Conservation (phyloP, 2,329 filamentous ascomycete species). For the Xylariaceae sp. region DNA sequence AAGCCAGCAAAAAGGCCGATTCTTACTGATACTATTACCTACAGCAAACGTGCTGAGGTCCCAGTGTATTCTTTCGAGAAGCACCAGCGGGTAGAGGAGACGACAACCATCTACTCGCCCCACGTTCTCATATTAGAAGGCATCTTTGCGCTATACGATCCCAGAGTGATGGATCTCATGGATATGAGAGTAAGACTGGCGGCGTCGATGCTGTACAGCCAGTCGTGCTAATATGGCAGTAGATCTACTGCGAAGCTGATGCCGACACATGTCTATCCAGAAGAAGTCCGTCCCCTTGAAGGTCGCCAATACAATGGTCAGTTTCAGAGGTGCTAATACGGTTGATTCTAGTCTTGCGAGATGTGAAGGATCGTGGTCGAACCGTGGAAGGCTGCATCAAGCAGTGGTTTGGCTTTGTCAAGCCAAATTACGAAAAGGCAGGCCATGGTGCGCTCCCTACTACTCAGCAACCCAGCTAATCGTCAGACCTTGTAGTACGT, state of each 20-base stretch:
- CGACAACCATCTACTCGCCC: slow-evolving; percentile 88
- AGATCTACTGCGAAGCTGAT: slow-evolving; percentile 96
- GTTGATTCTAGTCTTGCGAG: slow-evolving; percentile 61
- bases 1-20: no score
- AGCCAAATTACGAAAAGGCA: slow-evolving; percentile 87
- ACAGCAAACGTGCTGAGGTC: slow-evolving; percentile 79
- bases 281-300: slow-evolving; percentile 57
- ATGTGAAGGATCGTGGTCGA: slow-evolving; percentile 81
- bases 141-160: slow-evolving; percentile 90
- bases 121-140: slow-evolving; percentile 94
- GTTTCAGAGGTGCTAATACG: slow-evolving; percentile 8
- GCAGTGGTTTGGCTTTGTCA: slow-evolving; percentile 95
- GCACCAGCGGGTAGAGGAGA: slow-evolving; percentile 72
- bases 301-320: neutral
- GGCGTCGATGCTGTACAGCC: slow-evolving; percentile 1
- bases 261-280: slow-evolving; percentile 87
- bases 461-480: slow-evolving; percentile 13
- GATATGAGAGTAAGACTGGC: slow-evolving; percentile 68
- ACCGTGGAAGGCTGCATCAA: slow-evolving; percentile 96
- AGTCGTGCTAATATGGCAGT: slow-evolving; percentile 12
- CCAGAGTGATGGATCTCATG: slow-evolving; percentile 74
- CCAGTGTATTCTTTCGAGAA: slow-evolving; percentile 94
- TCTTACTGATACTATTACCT: no score
- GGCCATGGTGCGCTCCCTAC: slow-evolving; percentile 1
- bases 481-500: slow-evolving; percentile 58